phyloP scores from a whole-genome alignment of 805 yeast genomes.

The Pichia exigua region DNA sequence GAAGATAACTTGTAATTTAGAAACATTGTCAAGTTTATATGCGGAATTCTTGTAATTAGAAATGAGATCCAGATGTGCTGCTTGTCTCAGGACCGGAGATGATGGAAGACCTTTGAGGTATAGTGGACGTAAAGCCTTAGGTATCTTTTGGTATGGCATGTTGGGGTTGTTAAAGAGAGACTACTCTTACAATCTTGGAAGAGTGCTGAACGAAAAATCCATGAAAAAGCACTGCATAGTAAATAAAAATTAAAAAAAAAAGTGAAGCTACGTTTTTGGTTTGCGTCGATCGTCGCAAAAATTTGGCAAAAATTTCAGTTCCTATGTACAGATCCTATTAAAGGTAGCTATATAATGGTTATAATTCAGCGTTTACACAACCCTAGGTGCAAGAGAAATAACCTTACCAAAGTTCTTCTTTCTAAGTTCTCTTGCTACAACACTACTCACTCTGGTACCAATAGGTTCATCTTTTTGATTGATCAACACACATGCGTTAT shows the following conservation, averaged over 20 bases:
- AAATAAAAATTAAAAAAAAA: neutral
- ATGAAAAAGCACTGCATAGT: neutral
- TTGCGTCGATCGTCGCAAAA: neutral
- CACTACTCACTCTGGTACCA: conserved; percentile 86
- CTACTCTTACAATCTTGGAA: no score
- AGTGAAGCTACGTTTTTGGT: neutral
- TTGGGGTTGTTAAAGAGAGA: neutral
- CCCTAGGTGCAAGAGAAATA: conserved; percentile 85
- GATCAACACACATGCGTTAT: conserved; percentile 92
- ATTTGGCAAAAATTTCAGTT: neutral
- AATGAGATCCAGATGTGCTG: conserved; percentile 41
- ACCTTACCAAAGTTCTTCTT: conserved; percentile 79
- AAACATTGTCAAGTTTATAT: conserved; percentile 27
- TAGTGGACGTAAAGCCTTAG: conserved; percentile 19
- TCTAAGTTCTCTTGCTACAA: conserved; percentile 85
- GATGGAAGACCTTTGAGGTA: conserved; percentile 31
- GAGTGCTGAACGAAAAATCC: neutral
- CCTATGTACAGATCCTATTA: conserved; percentile 1
- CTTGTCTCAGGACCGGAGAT: conserved; percentile 39
- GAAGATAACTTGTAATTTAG: conserved; percentile 45
- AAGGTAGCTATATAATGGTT: neutral
- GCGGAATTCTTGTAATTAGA: conserved; percentile 42
- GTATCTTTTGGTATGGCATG: conserved; percentile 18
- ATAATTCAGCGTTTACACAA: conserved; percentile 32
- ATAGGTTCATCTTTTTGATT: conserved; percentile 88